Percentiles rank a stretch among this genome's conserved stretches.
Evolutionary conservation across 805 yeast genomes (phyloP).

Genomic region (Kockiozyma suomiensis): DNA sequence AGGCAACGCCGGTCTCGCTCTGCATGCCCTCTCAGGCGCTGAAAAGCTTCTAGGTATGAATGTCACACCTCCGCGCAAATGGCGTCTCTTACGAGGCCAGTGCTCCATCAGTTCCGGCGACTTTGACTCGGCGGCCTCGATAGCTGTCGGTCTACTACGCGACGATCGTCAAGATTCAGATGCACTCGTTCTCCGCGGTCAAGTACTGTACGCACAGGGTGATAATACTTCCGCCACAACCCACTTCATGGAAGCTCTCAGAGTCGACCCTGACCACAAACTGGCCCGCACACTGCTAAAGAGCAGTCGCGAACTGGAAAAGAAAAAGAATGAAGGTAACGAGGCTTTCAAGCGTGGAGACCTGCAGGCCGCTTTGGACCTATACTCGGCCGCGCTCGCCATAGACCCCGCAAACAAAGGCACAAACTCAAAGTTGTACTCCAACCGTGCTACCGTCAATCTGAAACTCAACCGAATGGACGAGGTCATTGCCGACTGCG

Average conservation of each 20-base stretch:
- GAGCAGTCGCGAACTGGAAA: constrained; percentile 42
- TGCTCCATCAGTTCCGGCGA: constrained; percentile 40
- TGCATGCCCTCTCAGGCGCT: constrained; percentile 45
- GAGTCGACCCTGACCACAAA: constrained; percentile 47
- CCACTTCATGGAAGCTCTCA: constrained; percentile 47
- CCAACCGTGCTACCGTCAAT: constrained; percentile 88
- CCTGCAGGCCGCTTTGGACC: constrained; percentile 63
- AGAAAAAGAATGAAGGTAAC: constrained; percentile 60
- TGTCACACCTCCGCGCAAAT: constrained; percentile 41
- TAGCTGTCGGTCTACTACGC: constrained; percentile 44
- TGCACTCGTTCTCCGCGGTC: constrained; percentile 46
- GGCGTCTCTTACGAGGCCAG: constrained; percentile 43
- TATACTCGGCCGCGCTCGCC: constrained; percentile 75
- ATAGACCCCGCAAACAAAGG: constrained; percentile 61
- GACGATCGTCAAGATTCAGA: constrained; percentile 45
- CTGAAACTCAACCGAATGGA: constrained; percentile 78
- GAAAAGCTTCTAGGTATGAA: constrained; percentile 43
- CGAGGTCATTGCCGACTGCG: constrained; percentile 74
- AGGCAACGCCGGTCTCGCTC: constrained; percentile 41
- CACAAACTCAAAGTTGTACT: constrained; percentile 52
- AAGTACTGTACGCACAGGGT: constrained; percentile 44
- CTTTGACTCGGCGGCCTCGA: constrained; percentile 44
- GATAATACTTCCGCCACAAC: constrained; percentile 44
- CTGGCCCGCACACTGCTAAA: constrained; percentile 43
- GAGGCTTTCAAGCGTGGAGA: constrained; percentile 65